Evolutionary conservation across 2,329 filamentous ascomycete genomes (phyloP), one percentile per base, ranked within the genome.

Genomic region (Epicoccum nigrum): DNA sequence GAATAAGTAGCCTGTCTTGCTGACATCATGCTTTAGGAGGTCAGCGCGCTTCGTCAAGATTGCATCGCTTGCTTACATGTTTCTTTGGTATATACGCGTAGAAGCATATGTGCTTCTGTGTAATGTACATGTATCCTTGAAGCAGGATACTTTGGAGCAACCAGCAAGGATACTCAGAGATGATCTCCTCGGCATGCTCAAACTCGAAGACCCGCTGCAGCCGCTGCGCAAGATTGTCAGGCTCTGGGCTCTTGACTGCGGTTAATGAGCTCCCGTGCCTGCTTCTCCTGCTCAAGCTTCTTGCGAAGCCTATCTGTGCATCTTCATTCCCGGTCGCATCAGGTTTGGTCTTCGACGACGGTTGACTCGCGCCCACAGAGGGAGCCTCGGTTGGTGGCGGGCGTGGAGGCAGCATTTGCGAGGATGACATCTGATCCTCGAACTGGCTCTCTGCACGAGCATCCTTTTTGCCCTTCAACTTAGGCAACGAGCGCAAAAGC

Each of bases 31-130:
- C 60, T 76, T 37, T 9, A 17, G 13, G 4, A 25, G 42, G 71
- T 37, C 72, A 70, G 52, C 46, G 42, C 1, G 27, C 13, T 12
- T n/a, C 42, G 12, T 9, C 8, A 11, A 11, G 20, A 7, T 2
- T 4, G 3, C 17, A 2, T 23, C 20, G 15, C 25, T n/a, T n/a
- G n/a, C 86, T 74, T 79, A 89, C 88, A 43, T 88, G 85, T 80
- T 94, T 96, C 79, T 92, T 95, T 6, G 92, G 92, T n/a, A 97
- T 82, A 70, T 97, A 97, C 31, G 94, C 92, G 70, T 97, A 97
- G 72, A 97, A 99, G 75, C 92, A 97, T 55, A 97, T 89, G 70
- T 99, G 94, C 63, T 87, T 89, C 55, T 88, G 81, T 0, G 94
- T 97, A 67, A 99, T 90, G 75, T 97, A 97, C 82, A 99, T 87